These are phyloP conservation scores for Fusarium neocosmosporiellum DNA, from an alignment of 2,329 filamentous ascomycete species.

Conservation along the genomic window DNA sequence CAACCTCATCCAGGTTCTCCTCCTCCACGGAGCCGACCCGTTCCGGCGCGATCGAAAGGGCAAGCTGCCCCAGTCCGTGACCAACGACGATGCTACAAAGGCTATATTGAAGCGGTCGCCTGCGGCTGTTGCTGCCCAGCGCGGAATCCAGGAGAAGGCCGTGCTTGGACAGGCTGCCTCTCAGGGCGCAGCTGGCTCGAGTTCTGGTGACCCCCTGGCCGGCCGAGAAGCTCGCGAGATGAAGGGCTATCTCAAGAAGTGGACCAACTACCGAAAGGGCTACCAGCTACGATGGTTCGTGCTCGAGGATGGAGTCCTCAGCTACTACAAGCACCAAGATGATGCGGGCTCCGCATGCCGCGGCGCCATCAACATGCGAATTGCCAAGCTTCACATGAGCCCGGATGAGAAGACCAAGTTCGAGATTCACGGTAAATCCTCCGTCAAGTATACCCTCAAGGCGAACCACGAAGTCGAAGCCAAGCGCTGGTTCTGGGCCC, in stretches of 20 bases:
- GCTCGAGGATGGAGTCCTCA: constrained; percentile 94
- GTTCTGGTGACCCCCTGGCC: constrained; percentile 70
- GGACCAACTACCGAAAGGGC: constrained; percentile 98
- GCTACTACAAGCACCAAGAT: constrained; percentile 99
- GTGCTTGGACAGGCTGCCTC: constrained; percentile 81
- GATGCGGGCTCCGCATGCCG: constrained; percentile 96
- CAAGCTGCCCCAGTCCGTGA: constrained; percentile 95
- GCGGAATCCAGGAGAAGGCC: constrained; percentile 96
- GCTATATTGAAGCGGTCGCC: constrained; percentile 94
- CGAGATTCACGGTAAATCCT: constrained; percentile 97
- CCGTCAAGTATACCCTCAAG: constrained; percentile 97
- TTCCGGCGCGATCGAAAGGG: constrained; percentile 96
- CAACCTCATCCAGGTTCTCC: constrained; percentile 86
- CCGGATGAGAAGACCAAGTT: constrained; percentile 97
- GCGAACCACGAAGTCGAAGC: constrained; percentile 98
- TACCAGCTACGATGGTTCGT: constrained; percentile 99
- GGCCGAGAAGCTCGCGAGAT: constrained; percentile 93
- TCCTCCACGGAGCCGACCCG: constrained; percentile 95
- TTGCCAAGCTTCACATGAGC: constrained; percentile 94
- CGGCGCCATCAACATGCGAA: constrained; percentile 98
- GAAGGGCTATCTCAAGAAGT: constrained; percentile 99
- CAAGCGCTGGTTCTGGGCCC: constrained; percentile 98
- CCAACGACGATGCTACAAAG: constrained; percentile 90
- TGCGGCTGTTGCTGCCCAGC: constrained; percentile 91
- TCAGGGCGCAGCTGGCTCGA: constrained; percentile 63